Conservation (phyloP, 345 rosid genomes). For the Gossypium turneri region DNA sequence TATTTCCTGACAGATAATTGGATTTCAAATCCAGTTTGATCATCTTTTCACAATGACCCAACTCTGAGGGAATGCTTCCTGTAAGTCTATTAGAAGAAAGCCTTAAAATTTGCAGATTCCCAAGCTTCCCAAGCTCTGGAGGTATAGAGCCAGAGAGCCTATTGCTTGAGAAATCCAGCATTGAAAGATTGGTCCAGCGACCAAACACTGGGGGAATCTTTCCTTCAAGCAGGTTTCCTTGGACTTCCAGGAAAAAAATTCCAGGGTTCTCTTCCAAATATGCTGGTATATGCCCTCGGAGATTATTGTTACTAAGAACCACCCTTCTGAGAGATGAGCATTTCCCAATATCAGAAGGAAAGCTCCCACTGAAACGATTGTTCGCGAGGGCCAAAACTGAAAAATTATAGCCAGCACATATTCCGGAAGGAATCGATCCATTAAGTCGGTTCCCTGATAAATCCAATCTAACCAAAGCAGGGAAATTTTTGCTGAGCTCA, state of each 20-base stretch:
- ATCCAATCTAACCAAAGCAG: conserved; percentile 26
- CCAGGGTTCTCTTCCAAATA: conserved; percentile 21
- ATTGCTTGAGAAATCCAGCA: conserved; percentile 38
- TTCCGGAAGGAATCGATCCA: conserved; percentile 29
- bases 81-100: conserved; percentile 27
- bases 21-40: conserved; percentile 31
- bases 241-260: conserved; percentile 24
- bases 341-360: conserved; percentile 30
- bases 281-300: conserved; percentile 29
- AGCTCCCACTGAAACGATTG: conserved; percentile 29
- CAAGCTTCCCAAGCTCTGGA: conserved; percentile 31
- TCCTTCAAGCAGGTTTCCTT: conserved; percentile 34
- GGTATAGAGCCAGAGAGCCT: conserved; percentile 32
- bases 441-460: conserved; percentile 29
- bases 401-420: conserved; percentile 28
- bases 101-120: conserved; percentile 28
- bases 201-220: conserved; percentile 30
- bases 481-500: conserved; percentile 24
- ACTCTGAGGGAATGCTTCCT: conserved; percentile 32
- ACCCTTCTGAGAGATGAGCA: conserved; percentile 33
- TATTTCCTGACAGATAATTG: conserved; percentile 30
- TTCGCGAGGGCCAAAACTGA: conserved; percentile 26
- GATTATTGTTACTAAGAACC: conserved; percentile 28
- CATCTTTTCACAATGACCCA: conserved; percentile 30
- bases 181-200: conserved; percentile 30